These are phyloP conservation scores for Colletotrichum filicis DNA, from an alignment of 2,329 filamentous ascomycete species.

Conservation along the genomic window DNA sequence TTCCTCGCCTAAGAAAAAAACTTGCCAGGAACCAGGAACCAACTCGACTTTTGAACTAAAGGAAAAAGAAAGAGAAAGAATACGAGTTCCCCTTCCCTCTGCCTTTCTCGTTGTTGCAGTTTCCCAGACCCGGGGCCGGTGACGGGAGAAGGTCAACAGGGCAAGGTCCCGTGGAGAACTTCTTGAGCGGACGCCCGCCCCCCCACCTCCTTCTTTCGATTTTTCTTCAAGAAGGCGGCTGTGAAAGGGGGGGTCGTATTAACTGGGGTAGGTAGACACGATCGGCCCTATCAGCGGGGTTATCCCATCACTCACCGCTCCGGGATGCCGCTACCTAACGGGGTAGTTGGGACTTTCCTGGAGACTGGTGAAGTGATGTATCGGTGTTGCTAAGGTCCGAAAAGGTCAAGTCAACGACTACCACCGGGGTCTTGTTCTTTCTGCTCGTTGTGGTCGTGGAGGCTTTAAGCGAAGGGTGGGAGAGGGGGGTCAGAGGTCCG, in stretches of 20 bases:
- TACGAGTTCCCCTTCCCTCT: neutral
- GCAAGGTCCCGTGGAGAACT: constrained; percentile 1
- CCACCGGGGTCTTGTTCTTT: neutral
- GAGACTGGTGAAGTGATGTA: neutral
- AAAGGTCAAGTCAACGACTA: neutral
- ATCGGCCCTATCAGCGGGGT: constrained; percentile 34
- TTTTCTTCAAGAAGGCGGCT: neutral
- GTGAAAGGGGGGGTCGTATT: constrained; percentile 20
- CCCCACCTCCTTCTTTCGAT: constrained; percentile 1
- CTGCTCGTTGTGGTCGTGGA: neutral
- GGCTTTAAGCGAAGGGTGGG: neutral
- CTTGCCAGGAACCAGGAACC: neutral
- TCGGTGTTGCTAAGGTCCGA: neutral
- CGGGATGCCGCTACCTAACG: neutral
- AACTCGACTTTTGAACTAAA: neutral
- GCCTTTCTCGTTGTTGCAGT: neutral
- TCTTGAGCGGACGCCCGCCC: neutral
- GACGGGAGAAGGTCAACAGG: neutral
- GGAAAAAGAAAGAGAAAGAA: neutral
- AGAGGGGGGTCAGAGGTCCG: neutral
- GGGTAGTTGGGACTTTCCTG: neutral
- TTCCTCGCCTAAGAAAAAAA: neutral
- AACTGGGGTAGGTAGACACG: constrained; percentile 21
- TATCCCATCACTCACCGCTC: constrained; percentile 22
- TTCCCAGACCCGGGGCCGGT: neutral